These are phyloP conservation scores for Geotrichum histeridarum DNA, from an alignment of 1,139 yeast species.

Conservation along the genomic window DNA sequence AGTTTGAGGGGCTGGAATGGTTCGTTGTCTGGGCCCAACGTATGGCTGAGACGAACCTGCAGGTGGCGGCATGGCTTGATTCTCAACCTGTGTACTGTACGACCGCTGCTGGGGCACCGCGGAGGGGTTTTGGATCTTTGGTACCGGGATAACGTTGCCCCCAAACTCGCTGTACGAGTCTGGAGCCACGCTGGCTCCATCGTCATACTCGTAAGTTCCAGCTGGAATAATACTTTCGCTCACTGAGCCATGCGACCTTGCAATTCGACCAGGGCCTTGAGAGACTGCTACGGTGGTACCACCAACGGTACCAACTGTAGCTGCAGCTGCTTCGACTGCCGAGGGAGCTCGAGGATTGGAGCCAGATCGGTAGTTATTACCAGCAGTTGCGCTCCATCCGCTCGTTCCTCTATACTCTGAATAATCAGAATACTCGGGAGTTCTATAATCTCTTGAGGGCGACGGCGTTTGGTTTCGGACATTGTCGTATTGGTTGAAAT, in stretches of 20 bases:
- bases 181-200: slow-evolving; percentile 24
- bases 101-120: slow-evolving; percentile 19
- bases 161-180: slow-evolving; percentile 8
- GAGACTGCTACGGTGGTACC: slow-evolving; percentile 12
- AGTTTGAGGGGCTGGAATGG: slow-evolving; percentile 17
- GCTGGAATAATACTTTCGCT: slow-evolving; percentile 28
- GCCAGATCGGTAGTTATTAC: slow-evolving; percentile 3
- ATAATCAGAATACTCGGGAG: slow-evolving; percentile 15
- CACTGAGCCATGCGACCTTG: slow-evolving; percentile 12
- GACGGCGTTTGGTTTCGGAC: slow-evolving; percentile 23
- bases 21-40: slow-evolving; percentile 9
- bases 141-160: slow-evolving; percentile 10
- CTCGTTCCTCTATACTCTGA: slow-evolving; percentile 9
- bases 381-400: neutral
- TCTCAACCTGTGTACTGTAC: slow-evolving; percentile 7
- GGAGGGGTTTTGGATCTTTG: slow-evolving; percentile 20
- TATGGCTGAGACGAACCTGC: neutral
- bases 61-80: neutral
- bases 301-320: slow-evolving; percentile 29
- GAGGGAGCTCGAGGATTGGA: slow-evolving; percentile 7
- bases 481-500: slow-evolving; percentile 11
- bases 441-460: slow-evolving; percentile 23
- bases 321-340: slow-evolving; percentile 19
- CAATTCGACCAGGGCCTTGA: slow-evolving; percentile 14
- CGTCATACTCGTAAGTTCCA: slow-evolving; percentile 36